Evolutionary conservation across 495 filamentous ascomycete species (phyloP), one percentile per base, ranked within the genome.

Genomic region (Penicillium bialowiezense): DNA sequence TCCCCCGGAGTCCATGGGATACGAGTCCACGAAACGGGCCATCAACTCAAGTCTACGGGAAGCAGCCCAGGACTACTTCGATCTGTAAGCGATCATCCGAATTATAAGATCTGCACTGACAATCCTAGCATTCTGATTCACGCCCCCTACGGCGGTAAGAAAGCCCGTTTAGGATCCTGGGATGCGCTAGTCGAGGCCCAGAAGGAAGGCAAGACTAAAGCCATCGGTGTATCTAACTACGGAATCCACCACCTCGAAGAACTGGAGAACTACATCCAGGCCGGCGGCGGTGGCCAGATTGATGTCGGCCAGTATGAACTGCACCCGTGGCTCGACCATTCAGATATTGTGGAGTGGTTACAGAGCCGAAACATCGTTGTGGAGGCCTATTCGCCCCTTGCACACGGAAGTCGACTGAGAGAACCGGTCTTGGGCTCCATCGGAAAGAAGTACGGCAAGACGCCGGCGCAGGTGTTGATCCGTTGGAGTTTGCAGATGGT

Each of bases 271-370:
- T 85, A 88, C 56, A 90, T 91, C 58, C 77, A 81, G 51, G 71
- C 80, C 49, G 87, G 86, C 5, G 83, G 81, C 47, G 89, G 84
- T 12, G 88, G 88, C 14, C 73, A 89, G 15, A 76, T 97, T 53
- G 85, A 82, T 48, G 87, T 95, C 3, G 89, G 88, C 8, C 91
- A 95, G 65, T 88, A 87, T 55, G 91, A 96, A 65, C 62, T 96
- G 14, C 91, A 97, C 55, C 91, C 91, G 0, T 96, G 89, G 88
- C 77, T 86, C 9, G 76, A 84, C 19, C 77, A 88, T 10, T 72
- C 73, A 2, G 88, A 91, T 58, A 90, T 97, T 29, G 81, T 81
- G 9, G 74, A 84, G 50, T 95, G 91, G 87, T 85, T 83, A 48
- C 63, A 77, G 50, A 73, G 79, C 51, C 72, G 87, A 7, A 79